Evolutionary conservation across 768 basidiomycete species (phyloP).

Genomic region (Tubosaeta sp.): DNA sequence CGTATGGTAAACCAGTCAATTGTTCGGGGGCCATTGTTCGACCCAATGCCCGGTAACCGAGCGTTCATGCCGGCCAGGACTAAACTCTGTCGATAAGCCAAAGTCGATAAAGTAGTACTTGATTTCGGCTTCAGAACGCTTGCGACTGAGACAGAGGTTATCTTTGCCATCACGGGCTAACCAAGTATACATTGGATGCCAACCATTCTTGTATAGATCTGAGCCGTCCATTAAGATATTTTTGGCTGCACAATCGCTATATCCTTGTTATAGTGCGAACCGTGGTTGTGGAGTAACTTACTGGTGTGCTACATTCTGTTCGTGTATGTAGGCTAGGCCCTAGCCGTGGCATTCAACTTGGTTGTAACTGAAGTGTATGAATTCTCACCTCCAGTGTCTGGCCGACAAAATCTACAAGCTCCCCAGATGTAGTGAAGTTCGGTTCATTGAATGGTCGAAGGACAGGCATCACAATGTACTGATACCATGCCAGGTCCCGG

Average conservation of each 20-base stretch:
- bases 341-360: constrained; percentile 1
- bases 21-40: constrained; percentile 24
- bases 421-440: constrained; percentile 20
- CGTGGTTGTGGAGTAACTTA: constrained; percentile 1
- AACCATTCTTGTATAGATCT: constrained; percentile 23
- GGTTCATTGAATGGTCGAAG: constrained; percentile 23
- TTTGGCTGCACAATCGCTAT: constrained; percentile 21
- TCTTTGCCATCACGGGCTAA: constrained; percentile 9
- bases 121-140: constrained; percentile 23
- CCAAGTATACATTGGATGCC: constrained; percentile 19
- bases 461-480: constrained; percentile 27
- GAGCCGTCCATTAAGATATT: constrained; percentile 34
- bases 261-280: neutral
- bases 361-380: no score
- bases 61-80: neutral
- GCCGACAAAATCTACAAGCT: constrained; percentile 26
- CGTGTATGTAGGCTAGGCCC: constrained; percentile 36
- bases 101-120: constrained; percentile 37
- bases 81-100: constrained; percentile 28
- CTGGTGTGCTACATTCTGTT: constrained; percentile 34
- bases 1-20: constrained; percentile 13
- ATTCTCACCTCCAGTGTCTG: constrained; percentile 23
- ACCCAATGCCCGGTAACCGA: constrained; percentile 5
- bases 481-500: constrained; percentile 6
- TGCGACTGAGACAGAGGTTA: constrained; percentile 14